Evolutionary conservation across 1,139 yeast genomes (phyloP).

Genomic region (Protomyces pachydermus): DNA sequence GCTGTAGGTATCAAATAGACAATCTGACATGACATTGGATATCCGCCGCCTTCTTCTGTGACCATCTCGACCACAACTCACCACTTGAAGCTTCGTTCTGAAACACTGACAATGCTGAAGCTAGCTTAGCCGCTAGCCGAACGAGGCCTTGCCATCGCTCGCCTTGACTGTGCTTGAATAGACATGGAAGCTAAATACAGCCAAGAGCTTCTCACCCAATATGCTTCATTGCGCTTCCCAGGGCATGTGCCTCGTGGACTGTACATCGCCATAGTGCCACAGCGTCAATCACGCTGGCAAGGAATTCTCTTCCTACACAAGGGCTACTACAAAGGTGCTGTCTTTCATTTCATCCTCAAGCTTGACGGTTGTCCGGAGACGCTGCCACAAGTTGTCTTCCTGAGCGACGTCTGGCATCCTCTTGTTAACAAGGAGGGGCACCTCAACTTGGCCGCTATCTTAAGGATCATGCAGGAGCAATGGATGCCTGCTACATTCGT

Average conservation of each 20-base stretch:
- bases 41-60: too few relatives aligned
- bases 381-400: not conserved
- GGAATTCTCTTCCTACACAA: not conserved
- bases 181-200: too few relatives aligned
- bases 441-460: not conserved
- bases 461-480: not conserved
- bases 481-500: not conserved
- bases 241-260: not conserved
- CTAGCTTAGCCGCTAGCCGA: too few relatives aligned
- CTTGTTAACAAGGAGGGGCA: not conserved
- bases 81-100: too few relatives aligned
- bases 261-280: not conserved
- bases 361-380: not conserved
- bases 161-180: too few relatives aligned
- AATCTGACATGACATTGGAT: too few relatives aligned
- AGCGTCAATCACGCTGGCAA: not conserved
- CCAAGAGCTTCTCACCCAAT: not conserved
- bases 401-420: not conserved
- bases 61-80: too few relatives aligned
- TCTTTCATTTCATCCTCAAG: not conserved
- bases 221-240: not conserved
- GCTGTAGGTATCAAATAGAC: too few relatives aligned
- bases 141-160: too few relatives aligned
- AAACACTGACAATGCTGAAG: too few relatives aligned
- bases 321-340: conserved; percentile 1